These are phyloP conservation scores for Lentinula sp. DNA, from an alignment of 768 basidiomycete species.

Conservation along the genomic window DNA sequence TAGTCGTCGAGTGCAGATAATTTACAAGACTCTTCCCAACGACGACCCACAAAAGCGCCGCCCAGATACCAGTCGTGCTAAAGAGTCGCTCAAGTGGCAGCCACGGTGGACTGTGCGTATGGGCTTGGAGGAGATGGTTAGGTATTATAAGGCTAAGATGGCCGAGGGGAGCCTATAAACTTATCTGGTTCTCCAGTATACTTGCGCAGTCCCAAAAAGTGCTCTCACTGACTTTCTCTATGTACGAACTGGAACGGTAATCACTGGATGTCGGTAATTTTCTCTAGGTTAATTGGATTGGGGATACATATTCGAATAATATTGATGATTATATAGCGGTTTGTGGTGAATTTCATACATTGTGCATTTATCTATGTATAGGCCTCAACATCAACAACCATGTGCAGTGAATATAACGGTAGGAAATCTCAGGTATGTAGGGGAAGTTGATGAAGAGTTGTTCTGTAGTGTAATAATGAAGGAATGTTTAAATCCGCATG, in stretches of 20 bases:
- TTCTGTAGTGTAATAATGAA: not conserved
- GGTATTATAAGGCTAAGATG: slow-evolving; percentile 90
- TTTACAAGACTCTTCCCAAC: slow-evolving; percentile 77
- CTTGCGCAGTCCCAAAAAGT: no score
- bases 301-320: not conserved
- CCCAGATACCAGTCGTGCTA: slow-evolving; percentile 90
- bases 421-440: not conserved
- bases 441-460: not conserved
- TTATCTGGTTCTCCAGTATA: not conserved
- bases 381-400: not conserved
- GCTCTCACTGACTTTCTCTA: no score
- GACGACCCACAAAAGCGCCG: slow-evolving; percentile 95
- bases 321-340: no score
- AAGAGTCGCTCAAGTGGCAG: slow-evolving; percentile 80
- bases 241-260: no score
- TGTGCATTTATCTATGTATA: no score
- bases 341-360: no score
- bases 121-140: slow-evolving; percentile 93
- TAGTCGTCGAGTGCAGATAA: slow-evolving; percentile 52
- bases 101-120: slow-evolving; percentile 90
- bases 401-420: not conserved
- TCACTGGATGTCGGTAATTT: not conserved
- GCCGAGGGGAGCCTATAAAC: slow-evolving; percentile 69
- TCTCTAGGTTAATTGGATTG: not conserved
- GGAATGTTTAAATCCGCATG: not conserved